Conservation (phyloP, 163 green algal species). For the Scenedesmus sp. region DNA sequence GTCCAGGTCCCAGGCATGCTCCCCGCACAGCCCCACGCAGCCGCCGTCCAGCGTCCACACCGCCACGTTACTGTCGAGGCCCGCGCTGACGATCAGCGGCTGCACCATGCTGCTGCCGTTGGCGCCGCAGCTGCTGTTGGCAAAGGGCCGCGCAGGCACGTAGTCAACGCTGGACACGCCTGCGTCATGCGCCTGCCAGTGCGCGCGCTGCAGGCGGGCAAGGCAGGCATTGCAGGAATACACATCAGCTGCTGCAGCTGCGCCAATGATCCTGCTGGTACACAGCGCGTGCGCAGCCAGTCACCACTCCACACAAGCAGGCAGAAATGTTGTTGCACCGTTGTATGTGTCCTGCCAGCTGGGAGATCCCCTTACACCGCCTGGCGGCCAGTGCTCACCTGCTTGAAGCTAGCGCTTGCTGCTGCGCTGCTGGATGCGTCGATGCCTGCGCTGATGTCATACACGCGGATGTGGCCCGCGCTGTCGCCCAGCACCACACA, state of each 20-base stretch:
- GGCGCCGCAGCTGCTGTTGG: neutral
- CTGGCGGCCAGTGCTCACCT: constrained; percentile 48
- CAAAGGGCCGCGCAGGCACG: constrained; percentile 43
- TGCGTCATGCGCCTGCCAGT: constrained; percentile 71
- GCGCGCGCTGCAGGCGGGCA: constrained; percentile 42
- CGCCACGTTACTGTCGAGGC: constrained; percentile 72
- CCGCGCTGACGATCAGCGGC: constrained; percentile 59
- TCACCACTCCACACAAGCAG: neutral
- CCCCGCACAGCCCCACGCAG: constrained; percentile 70
- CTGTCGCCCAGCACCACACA: constrained; percentile 77
- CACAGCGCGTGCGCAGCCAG: neutral
- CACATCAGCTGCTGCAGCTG: neutral
- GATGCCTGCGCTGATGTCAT: constrained; percentile 67
- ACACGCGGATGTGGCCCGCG: constrained; percentile 80
- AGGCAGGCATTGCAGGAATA: neutral
- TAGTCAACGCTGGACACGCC: constrained; percentile 65
- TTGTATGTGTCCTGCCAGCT: too few species aligned
- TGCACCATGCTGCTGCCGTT: neutral
- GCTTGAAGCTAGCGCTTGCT: constrained; percentile 65
- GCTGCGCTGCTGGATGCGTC: constrained; percentile 54
- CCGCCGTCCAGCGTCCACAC: constrained; percentile 76
- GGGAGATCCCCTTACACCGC: too few species aligned
- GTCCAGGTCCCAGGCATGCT: constrained; percentile 73
- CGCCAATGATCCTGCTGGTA: neutral
- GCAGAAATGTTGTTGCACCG: neutral